These are phyloP conservation scores for Lactifluus piperatus DNA, from an alignment of 768 basidiomycete species.

Conservation along the genomic window DNA sequence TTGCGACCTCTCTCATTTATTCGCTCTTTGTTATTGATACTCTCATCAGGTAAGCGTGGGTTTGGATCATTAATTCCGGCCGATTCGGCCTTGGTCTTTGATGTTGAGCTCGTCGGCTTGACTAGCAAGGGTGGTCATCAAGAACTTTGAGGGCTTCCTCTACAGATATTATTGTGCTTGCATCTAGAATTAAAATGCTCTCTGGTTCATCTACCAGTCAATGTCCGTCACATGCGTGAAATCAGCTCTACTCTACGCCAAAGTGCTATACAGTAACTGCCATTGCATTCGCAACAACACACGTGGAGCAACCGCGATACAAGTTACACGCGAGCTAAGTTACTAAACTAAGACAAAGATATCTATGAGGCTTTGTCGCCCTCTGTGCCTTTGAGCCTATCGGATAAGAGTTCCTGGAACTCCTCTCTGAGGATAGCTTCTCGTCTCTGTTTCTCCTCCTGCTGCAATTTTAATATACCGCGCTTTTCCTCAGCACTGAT, in stretches of 20 bases:
- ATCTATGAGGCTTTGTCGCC: constrained; percentile 20
- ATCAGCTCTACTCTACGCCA: neutral
- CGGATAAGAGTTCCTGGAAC: constrained; percentile 75
- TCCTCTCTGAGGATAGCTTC: constrained; percentile 86
- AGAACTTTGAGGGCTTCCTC: constrained; percentile 39
- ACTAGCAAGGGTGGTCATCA: constrained; percentile 36
- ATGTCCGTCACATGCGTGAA: neutral
- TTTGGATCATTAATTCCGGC: constrained; percentile 72
- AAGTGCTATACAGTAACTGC: neutral
- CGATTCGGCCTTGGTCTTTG: constrained; percentile 74
- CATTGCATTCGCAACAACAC: neutral
- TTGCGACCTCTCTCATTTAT: constrained; percentile 24
- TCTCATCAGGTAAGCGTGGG: constrained; percentile 53
- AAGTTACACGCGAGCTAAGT: too few relatives aligned
- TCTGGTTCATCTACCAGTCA: neutral
- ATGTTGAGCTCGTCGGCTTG: constrained; percentile 71
- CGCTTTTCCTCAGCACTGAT: constrained; percentile 98
- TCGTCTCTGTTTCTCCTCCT: constrained; percentile 85
- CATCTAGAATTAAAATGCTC: neutral
- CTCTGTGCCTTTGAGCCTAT: constrained; percentile 53
- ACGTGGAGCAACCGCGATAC: neutral
- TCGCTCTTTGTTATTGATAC: neutral
- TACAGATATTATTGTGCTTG: neutral
- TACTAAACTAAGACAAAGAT: neutral
- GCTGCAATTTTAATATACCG: constrained; percentile 89